Evolutionary conservation across 345 rosid species (phyloP).

Genomic region (Passiflora organensis): DNA sequence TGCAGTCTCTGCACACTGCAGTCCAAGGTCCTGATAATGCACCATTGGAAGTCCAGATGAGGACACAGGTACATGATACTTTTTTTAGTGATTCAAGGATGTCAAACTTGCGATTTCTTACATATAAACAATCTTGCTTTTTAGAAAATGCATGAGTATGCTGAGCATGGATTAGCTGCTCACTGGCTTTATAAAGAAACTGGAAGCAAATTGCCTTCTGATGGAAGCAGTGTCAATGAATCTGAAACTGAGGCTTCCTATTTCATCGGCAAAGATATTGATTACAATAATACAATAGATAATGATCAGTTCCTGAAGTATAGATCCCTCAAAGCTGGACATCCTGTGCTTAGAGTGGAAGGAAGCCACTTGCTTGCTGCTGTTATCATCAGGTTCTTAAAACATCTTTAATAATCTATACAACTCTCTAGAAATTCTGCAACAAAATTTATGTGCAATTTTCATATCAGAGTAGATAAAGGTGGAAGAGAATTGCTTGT

Average conservation of each 20-base stretch:
- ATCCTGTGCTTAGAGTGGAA: slow-evolving; percentile 67
- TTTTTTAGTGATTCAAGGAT: slow-evolving; percentile 6
- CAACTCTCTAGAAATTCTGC: background rate
- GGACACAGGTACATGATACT: slow-evolving; percentile 50
- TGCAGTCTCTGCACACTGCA: slow-evolving; percentile 75
- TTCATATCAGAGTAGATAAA: slow-evolving; percentile 49
- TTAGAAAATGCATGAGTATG: slow-evolving; percentile 73
- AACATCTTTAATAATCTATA: background rate
- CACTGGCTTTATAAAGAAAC: slow-evolving; percentile 83
- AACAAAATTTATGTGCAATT: background rate
- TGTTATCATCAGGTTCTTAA: slow-evolving; percentile 44
- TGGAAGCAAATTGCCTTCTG: slow-evolving; percentile 35
- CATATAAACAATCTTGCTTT: slow-evolving; percentile 1
- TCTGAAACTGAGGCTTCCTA: slow-evolving; percentile 38
- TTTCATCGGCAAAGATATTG: slow-evolving; percentile 34
- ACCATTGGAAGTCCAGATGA: slow-evolving; percentile 73
- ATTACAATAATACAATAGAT: slow-evolving; percentile 30
- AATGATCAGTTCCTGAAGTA: slow-evolving; percentile 41
- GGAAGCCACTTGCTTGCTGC: slow-evolving; percentile 75
- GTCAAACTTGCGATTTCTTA: slow-evolving; percentile 8
- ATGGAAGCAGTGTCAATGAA: slow-evolving; percentile 32
- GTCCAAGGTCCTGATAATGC: slow-evolving; percentile 65
- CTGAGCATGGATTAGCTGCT: slow-evolving; percentile 83
- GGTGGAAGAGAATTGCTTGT: slow-evolving; percentile 64
- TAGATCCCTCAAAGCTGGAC: slow-evolving; percentile 53